Base-by-base conservation (phyloP, 768 basidiomycete species). In the Lactarius trivialis region DNA sequence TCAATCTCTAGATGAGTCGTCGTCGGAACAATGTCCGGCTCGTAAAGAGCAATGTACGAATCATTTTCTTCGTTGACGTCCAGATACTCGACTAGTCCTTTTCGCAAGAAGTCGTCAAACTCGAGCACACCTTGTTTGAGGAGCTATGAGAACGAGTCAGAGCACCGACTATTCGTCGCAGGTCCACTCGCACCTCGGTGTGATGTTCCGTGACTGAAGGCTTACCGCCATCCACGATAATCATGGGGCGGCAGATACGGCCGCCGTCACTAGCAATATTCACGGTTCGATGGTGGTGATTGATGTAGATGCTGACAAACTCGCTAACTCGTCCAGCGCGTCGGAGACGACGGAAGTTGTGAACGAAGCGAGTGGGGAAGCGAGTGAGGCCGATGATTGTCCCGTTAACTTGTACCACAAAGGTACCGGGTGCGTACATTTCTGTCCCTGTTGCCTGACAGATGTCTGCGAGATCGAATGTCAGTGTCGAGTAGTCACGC, bases 11-110 rank as follows among this genome's bases (percentile, higher is more conserved):
- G 84, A 75, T 99, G 96, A 0, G 97, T 98, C 12, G 94, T 95
- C 2, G 82, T 75, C 50, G 82, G 77, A 26, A 85, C 83, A 69
- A 98, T 92, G 72, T 93, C 85, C 33, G 82, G 76, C 74, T 99
- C 97, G 75, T 97, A 95, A 50, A 98, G 80, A 2, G 97, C 94
- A 67, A 99, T 96, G 73, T 88, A 88, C 21, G 95, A 88, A 74
- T 98, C 97, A 72, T 98, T 98, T 75, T 99, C 97, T 75, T 99
- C 97, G 72, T 99, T 99, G 58, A 98, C 95, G 72, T 98, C 97
- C 43, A 98, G 85, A 71, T 99, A 99, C 73, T 99, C 97, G 62
- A 98, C 93, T 15, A 99, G 82, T 33, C 97, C 97, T 65, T 86
- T 85, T 51, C 82, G 81, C 24, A 99, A 79, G 76, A 99, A 98